Evolutionary conservation across 257 asterid genomes (phyloP).

Genomic region (Jasminum sambac): DNA sequence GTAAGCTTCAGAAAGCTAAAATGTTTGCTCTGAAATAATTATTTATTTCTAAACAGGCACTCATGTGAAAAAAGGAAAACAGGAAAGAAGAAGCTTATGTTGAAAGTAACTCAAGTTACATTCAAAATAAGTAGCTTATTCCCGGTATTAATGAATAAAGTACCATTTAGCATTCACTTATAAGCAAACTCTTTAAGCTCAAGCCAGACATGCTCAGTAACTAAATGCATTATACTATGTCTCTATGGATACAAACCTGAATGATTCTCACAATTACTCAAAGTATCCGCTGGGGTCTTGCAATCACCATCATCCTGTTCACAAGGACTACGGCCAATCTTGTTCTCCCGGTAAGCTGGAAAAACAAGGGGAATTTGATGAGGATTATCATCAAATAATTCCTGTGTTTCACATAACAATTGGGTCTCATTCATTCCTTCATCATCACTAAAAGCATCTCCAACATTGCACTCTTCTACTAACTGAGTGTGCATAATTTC

Average conservation of each 20-base stretch:
- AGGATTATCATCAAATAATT: slow-evolving; percentile 39
- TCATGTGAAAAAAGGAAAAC: background rate
- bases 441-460: slow-evolving; percentile 38
- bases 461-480: slow-evolving; percentile 33
- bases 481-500: slow-evolving; percentile 29
- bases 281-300: slow-evolving; percentile 25
- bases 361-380: slow-evolving; percentile 23
- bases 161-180: background rate
- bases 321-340: slow-evolving; percentile 18
- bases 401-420: slow-evolving; percentile 49
- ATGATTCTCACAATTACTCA: slow-evolving; percentile 23
- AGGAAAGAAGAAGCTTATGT: background rate
- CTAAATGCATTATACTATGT: slow-evolving; percentile 1
- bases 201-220: background rate
- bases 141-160: background rate
- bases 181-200: background rate
- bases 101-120: background rate
- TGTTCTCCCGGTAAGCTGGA: slow-evolving; percentile 29
- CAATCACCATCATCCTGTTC: slow-evolving; percentile 31
- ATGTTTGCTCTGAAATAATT: background rate
- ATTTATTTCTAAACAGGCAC: background rate
- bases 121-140: background rate
- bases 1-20: background rate
- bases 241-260: slow-evolving; percentile 33
- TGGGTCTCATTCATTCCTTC: slow-evolving; percentile 41